These are phyloP conservation scores for Phragmites australis DNA, from an alignment of 176 grass and related monocot species.

Conservation along the genomic window DNA sequence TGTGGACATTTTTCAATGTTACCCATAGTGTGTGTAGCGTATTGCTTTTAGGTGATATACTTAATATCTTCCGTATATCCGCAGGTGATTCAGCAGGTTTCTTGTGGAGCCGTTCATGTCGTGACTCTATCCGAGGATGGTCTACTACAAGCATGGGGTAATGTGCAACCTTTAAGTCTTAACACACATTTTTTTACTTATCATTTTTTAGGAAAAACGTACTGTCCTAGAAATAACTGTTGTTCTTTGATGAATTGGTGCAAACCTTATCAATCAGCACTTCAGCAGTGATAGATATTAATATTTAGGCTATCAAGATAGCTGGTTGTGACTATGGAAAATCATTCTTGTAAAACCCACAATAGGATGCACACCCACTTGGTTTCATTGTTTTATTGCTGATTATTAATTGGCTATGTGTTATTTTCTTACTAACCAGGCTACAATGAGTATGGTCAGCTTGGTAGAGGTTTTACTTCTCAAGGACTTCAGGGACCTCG, in stretches of 20 bases:
- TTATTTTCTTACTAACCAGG: slow-evolving; percentile 84
- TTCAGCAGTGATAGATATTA: slow-evolving; percentile 14
- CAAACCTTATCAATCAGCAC: slow-evolving; percentile 22
- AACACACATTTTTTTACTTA: slow-evolving; percentile 2
- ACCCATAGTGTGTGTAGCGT: background rate
- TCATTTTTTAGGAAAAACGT: background rate
- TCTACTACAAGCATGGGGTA: slow-evolving; percentile 97
- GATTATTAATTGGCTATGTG: slow-evolving; percentile 35
- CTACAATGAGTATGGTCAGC: slow-evolving; percentile 99
- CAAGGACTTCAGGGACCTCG: slow-evolving; percentile 87
- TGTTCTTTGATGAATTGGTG: slow-evolving; percentile 28
- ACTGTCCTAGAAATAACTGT: background rate
- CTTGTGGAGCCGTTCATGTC: slow-evolving; percentile 88
- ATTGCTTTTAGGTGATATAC: background rate
- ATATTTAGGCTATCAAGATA: slow-evolving; percentile 22
- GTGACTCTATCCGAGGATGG: slow-evolving; percentile 84
- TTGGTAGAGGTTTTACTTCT: slow-evolving; percentile 94
- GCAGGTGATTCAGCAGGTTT: slow-evolving; percentile 85
- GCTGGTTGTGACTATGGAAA: slow-evolving; percentile 18
- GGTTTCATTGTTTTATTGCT: slow-evolving; percentile 23
- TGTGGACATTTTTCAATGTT: slow-evolving; percentile 9
- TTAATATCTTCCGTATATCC: slow-evolving; percentile 24
- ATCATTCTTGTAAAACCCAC: slow-evolving; percentile 5
- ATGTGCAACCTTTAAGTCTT: slow-evolving; percentile 25
- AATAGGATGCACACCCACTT: slow-evolving; percentile 17